phyloP scores from a whole-genome alignment of 768 basidiomycete genomes.

The Russula brevipes region DNA sequence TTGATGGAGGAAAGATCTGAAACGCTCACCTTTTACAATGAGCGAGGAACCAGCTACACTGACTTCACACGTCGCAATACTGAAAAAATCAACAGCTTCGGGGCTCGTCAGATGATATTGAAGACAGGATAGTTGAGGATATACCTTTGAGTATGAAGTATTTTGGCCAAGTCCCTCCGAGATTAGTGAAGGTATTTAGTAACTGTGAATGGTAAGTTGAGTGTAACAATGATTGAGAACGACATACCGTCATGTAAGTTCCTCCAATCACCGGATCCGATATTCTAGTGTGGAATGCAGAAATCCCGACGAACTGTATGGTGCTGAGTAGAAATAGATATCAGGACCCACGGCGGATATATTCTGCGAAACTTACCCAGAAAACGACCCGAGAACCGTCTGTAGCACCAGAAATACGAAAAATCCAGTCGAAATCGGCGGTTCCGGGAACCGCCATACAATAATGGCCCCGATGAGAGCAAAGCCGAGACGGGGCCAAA shows the following conservation, averaged over 20 bases:
- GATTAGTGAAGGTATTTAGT: conserved; percentile 90
- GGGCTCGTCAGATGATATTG: conserved; percentile 19
- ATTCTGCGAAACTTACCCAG: conserved; percentile 52
- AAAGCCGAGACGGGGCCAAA: conserved; percentile 80
- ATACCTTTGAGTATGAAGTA: conserved; percentile 91
- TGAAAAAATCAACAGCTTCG: conserved; percentile 82
- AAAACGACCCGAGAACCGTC: conserved; percentile 79
- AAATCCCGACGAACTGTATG: conserved; percentile 97
- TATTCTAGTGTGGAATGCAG: conserved; percentile 96
- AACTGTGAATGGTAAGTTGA: conserved; percentile 44
- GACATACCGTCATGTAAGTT: conserved; percentile 95
- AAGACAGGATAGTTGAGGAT: not conserved
- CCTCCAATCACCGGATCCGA: conserved; percentile 97
- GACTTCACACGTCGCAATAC: conserved; percentile 76
- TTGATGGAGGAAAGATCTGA: not conserved
- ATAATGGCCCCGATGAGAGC: conserved; percentile 67
- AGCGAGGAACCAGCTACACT: conserved; percentile 50
- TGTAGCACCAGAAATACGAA: conserved; percentile 76
- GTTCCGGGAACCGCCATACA: conserved; percentile 78
- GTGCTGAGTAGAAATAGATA: conserved; percentile 48
- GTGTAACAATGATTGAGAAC: not conserved
- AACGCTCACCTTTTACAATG: conserved; percentile 47
- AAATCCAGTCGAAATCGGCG: conserved; percentile 68
- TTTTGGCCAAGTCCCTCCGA: conserved; percentile 98
- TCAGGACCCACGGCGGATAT: conserved; percentile 6